Evolutionary conservation across 805 yeast species (phyloP), one percentile per base, ranked within the genome.

Genomic region (Alloascoidea africana): DNA sequence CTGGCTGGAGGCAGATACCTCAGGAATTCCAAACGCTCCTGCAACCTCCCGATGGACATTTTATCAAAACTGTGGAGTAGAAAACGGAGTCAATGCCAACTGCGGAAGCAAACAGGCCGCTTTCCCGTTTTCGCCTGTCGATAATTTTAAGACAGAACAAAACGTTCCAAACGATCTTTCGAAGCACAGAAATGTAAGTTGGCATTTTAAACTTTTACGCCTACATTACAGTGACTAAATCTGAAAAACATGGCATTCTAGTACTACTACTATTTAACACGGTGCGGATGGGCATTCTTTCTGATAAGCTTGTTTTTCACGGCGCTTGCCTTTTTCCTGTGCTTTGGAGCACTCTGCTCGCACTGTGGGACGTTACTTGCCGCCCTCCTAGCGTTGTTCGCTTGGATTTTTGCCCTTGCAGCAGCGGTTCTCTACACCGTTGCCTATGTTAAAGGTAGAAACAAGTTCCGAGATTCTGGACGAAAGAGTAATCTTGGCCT

Each of bases 51-150:
- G 87, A 49, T 87, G 96, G 96, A 80, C 87, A 8, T 71, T 71
- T 56, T 87, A 87, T 69, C 76, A 78, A 44, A 64, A 66, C 37
- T 69, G 76, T 48, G 64, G 68, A 44, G 68, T 65, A 18, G 50
- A 8, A 8, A 23, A 68, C 44, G 69, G 70, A 39, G 44, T 52
- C 33, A 65, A 73, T 55, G 35, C 46, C 18, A 52, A 65, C 45
- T 85, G 85, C 59, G 55, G 73, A 34, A 41, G 55, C 15, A 68
- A 67, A 50, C 52, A 56, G 35, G 80, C 96, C 14, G 96, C 84
- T n/a, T 76, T 66, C 58, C 85, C 95, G 34, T 73, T 86, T 53
- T 81, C 93, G 16, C 96, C 96, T 18, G 69, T 57, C 35, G 73
- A 72, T 48, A 83, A 84, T 61, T 85, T 85, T 49, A 68, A 65